Evolutionary conservation across 192 early-diverging fungal species (phyloP), one percentile per base, ranked within the genome.

Genomic region (Linnemannia hyalina): DNA sequence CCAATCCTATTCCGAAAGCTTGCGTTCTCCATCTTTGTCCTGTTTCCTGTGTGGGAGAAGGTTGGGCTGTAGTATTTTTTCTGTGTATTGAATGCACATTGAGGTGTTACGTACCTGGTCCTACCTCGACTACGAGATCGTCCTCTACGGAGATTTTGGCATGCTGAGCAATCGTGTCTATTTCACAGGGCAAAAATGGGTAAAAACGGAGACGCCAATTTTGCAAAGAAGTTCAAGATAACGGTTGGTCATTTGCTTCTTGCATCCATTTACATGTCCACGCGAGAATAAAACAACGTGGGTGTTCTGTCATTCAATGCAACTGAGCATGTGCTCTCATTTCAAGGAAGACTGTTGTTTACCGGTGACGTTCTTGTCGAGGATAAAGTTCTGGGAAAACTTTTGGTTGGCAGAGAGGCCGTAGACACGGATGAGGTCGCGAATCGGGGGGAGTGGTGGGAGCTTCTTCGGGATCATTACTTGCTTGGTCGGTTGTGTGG

Each of bases 381-480:
- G 91, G 47, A 96, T 93, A 86, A 96, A 96, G 86, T 96, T 95
- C 78, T 96, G 95, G 72, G 93, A 93, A n/a, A 96, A 90, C 82
- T 93, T 92, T 75, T 92, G 90, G 68, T 92, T 91, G 22, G 95
- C 95, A 38, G 89, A 90, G 80, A 96, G 82, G 29, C 95, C 94
- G 80, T 95, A 96, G 44, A 95, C 88, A 41, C 92, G 93, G 55
- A 95, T 92, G 36, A 96, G 85, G 68, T 96, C 95, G 55, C 95
- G 90, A 74, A 95, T 93, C 15, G 91, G 88, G 68, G 95, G 94
- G 55, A 96, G 88, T 47, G 89, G 90, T 23, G 94, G 93, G 40
- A 94, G 88, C 74, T 82, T 82, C 74, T 68, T 82, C 38, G 83
- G 74, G 54, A 80, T 76, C 77, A 81, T 80, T 41, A 29, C n/a